Conservation (phyloP, 176 grass and related monocot species). For the Poa annua region DNA sequence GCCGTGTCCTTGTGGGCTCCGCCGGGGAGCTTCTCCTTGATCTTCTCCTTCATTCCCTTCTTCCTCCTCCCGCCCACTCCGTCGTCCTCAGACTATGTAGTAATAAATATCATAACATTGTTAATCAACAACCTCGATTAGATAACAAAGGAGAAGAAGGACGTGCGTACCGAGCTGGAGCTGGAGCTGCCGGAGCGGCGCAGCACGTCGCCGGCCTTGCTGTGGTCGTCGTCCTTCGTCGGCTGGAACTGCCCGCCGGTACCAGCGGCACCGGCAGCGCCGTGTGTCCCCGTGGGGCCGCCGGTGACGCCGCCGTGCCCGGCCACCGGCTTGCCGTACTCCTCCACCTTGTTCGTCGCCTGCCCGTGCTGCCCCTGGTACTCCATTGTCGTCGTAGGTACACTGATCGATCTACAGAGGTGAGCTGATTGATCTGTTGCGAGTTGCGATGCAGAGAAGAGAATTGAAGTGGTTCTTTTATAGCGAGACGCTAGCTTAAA, state of each 20-base stretch:
- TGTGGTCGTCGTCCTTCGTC: background rate
- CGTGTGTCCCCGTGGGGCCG: background rate
- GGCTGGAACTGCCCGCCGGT: background rate
- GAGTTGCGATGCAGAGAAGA: no score
- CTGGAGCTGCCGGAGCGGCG: background rate
- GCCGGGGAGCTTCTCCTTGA: background rate
- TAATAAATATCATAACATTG: no score
- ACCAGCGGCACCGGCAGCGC: background rate
- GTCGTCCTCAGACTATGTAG: background rate
- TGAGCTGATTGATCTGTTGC: no score
- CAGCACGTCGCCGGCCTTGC: background rate
- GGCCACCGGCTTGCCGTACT: conserved; percentile 1
- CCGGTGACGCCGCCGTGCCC: background rate
- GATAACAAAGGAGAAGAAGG: no score
- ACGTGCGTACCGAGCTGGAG: background rate
- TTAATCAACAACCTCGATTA: no score
- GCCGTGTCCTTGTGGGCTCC: background rate
- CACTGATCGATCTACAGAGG: no score
- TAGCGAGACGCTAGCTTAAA: no score
- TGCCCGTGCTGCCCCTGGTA: background rate
- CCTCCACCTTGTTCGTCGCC: background rate
- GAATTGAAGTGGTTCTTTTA: no score
- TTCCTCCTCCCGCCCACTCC: background rate
- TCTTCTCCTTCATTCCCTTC: background rate
- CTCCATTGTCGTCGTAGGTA: background rate